Evolutionary conservation across 441 rosid genomes (phyloP).

Genomic region (Gossypium laxum): DNA sequence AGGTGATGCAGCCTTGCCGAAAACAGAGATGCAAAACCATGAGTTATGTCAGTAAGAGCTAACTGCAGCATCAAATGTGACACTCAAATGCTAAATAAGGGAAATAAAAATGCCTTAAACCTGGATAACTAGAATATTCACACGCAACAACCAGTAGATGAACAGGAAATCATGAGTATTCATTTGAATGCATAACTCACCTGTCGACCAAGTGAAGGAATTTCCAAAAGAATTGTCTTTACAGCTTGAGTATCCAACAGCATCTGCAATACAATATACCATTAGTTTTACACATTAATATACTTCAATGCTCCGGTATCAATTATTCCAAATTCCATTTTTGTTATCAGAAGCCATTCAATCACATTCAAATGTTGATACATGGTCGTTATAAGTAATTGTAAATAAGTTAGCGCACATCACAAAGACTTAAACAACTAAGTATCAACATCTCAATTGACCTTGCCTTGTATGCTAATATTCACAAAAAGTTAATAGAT

Average conservation of each 20-base stretch:
- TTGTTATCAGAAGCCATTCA: background rate
- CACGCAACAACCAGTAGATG: background rate
- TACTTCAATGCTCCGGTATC: background rate
- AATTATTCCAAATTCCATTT: background rate
- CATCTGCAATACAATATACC: conserved; percentile 53
- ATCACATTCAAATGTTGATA: conserved; percentile 5
- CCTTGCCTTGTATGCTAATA: background rate
- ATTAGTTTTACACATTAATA: background rate
- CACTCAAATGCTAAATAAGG: background rate
- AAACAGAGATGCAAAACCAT: background rate
- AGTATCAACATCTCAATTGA: background rate
- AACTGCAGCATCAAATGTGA: background rate
- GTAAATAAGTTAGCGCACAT: background rate
- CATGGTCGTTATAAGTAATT: background rate
- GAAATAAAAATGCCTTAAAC: background rate
- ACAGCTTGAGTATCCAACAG: conserved; percentile 93
- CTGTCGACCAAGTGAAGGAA: conserved; percentile 90
- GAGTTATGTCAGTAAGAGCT: background rate
- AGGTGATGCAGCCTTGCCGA: background rate
- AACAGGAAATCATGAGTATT: background rate
- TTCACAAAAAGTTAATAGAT: background rate
- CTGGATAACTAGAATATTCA: background rate
- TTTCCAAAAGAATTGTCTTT: conserved; percentile 84
- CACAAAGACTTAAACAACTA: background rate
- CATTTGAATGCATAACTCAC: conserved; percentile 28